These are phyloP conservation scores for Diospyros lotus DNA, from an alignment of 148 eudicot genomes.

Conservation along the genomic window DNA sequence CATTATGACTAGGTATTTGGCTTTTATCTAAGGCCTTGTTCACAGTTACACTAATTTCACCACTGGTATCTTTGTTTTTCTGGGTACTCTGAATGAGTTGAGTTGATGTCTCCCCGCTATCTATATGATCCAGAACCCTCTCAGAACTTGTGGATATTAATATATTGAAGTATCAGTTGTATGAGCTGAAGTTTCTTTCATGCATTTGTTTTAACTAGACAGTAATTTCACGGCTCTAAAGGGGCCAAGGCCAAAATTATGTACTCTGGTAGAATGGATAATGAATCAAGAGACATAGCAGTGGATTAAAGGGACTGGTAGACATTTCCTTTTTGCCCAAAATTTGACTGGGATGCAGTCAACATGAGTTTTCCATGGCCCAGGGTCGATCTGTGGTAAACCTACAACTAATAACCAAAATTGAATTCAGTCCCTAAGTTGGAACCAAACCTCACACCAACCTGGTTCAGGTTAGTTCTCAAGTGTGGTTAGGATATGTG, in stretches of 20 bases:
- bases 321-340: not conserved
- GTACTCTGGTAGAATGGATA: not conserved
- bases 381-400: not conserved
- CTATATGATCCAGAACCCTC: not conserved
- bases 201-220: not conserved
- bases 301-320: not conserved
- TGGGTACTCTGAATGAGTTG: too few species aligned
- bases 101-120: not conserved
- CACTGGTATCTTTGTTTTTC: too few species aligned
- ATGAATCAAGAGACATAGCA: not conserved
- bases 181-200: not conserved
- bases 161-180: not conserved
- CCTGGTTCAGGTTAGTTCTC: too few species aligned
- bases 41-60: too few species aligned
- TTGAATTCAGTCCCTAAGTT: too few species aligned
- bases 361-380: not conserved
- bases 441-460: too few species aligned
- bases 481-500: too few species aligned
- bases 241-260: not conserved
- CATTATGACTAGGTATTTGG: too few species aligned
- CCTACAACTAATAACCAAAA: not conserved
- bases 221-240: too few species aligned
- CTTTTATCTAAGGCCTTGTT: too few species aligned
- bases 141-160: not conserved
- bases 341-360: not conserved